These are phyloP conservation scores for Cladophialophora bantiana DNA, from an alignment of 2,329 filamentous ascomycete species.

Conservation along the genomic window DNA sequence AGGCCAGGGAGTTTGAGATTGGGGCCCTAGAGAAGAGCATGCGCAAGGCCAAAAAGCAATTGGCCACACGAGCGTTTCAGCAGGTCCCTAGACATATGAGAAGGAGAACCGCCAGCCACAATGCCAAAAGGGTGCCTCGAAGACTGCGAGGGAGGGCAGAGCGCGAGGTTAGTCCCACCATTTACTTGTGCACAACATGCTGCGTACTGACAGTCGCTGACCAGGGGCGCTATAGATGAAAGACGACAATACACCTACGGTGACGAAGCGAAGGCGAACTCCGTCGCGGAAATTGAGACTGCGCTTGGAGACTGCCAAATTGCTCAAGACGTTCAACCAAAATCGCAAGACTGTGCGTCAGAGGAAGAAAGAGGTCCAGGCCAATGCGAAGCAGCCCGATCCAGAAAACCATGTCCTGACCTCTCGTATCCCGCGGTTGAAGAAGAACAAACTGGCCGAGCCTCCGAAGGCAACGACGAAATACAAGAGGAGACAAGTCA, in stretches of 20 bases:
- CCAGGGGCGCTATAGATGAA: slow-evolving; percentile 65
- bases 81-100: slow-evolving; percentile 84
- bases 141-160: slow-evolving; percentile 73
- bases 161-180: slow-evolving; percentile 58
- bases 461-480: slow-evolving; percentile 68
- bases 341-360: slow-evolving; percentile 57
- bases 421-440: slow-evolving; percentile 66
- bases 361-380: slow-evolving; percentile 47
- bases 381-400: slow-evolving; percentile 41
- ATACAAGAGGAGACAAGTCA: slow-evolving; percentile 82
- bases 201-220: slow-evolving; percentile 35
- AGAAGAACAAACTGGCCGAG: slow-evolving; percentile 73
- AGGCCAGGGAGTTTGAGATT: slow-evolving; percentile 88
- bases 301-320: slow-evolving; percentile 77
- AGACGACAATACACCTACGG: slow-evolving; percentile 88
- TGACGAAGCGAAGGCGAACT: slow-evolving; percentile 63
- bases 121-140: slow-evolving; percentile 86
- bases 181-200: slow-evolving; percentile 12
- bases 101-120: slow-evolving; percentile 90
- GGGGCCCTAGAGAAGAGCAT: slow-evolving; percentile 83
- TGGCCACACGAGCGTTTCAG: slow-evolving; percentile 82
- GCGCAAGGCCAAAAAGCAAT: slow-evolving; percentile 69
- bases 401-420: slow-evolving; percentile 37
- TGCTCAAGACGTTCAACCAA: slow-evolving; percentile 67
- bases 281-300: slow-evolving; percentile 55